Base-by-base conservation (phyloP, 257 asterid genomes). In the Orobanche coerulescens region DNA sequence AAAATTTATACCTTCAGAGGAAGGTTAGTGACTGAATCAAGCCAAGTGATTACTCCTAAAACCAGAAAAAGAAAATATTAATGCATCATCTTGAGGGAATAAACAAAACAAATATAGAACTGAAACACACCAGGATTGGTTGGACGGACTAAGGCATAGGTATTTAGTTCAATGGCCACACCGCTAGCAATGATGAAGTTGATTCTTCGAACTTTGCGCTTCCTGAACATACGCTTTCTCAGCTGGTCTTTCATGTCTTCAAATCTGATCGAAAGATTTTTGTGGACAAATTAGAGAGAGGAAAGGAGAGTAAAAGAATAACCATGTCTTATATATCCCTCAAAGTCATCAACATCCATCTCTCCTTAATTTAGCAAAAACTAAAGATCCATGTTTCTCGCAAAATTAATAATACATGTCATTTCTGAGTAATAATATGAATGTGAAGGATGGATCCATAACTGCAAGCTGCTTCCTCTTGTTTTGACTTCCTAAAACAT, bases 121-220 rank as follows among this genome's bases (percentile, higher is more conserved):
- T 44, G 50, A 42, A 70, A 71, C 79, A 60, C 64, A 85, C 98
- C 96, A 68, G 94, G 89, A 74, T 77, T 84, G 62, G 98, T 84
- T 53, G 96, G 98, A 66, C 97, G 98, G 59, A 92, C 85, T 68
- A 92, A 72, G 68, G 98, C 98, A 65, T 86, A 92, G 12, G 94
- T 72, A 71, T 86, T 76, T 66, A 92, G 83, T 59, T 86, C 94
- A 55, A 88, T 92, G 66, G 95, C 73, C 53, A 82, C 43, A 57
- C 88, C 94, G 60, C 68, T 72, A 78, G 87, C 78, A 72, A 92
- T 80, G 54, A 77, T 74, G 71, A 92, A 84, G 66, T 72, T 75
- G 62, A 92, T 66, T 76, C 96, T 83, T 57, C 91, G 85, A 73
- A 92, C 87, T 88, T 81, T 86, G 56, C 98, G 93, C 82, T 92